Percentiles rank a stretch among this genome's conserved stretches.
phyloP scores from a whole-genome alignment of 257 asterid species.

The Nicotiana benthamiana region DNA sequence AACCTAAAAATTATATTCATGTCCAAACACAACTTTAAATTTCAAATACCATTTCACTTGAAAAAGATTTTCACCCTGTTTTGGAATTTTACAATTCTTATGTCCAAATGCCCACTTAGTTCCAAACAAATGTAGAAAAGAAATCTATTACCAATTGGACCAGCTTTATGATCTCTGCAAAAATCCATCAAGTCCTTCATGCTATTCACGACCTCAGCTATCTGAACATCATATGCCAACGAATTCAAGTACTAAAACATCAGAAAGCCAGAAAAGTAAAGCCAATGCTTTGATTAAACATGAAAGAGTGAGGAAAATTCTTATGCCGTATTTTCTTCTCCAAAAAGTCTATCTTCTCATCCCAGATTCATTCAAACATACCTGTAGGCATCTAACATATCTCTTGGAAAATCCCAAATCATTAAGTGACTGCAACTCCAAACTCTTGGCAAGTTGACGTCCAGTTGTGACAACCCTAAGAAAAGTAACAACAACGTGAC shows the following conservation, averaged over 20 bases:
- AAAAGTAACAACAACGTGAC: neutral
- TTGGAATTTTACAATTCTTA: no score
- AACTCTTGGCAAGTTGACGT: conserved; percentile 92
- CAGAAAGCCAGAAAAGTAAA: neutral
- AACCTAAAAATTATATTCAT: no score
- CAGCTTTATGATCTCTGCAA: conserved; percentile 67
- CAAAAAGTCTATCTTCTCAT: neutral
- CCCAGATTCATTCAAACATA: conserved; percentile 8
- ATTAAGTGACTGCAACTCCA: conserved; percentile 88
- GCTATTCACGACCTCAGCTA: conserved; percentile 92
- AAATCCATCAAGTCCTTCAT: conserved; percentile 95
- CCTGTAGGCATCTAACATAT: conserved; percentile 97
- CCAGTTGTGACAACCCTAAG: conserved; percentile 90
- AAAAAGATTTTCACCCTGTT: no score
- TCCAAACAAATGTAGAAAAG: neutral
- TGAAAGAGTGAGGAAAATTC: neutral
- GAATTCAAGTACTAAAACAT: neutral
- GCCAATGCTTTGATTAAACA: neutral
- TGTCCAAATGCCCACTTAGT: neutral
- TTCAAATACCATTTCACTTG: no score
- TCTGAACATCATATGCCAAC: conserved; percentile 35
- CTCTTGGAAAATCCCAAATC: conserved; percentile 94
- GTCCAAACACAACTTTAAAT: no score
- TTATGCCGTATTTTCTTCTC: neutral
- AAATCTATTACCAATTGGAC: conserved; percentile 66